Base-by-base conservation (phyloP, 2,329 filamentous ascomycete species). In the Nemania sp. region DNA sequence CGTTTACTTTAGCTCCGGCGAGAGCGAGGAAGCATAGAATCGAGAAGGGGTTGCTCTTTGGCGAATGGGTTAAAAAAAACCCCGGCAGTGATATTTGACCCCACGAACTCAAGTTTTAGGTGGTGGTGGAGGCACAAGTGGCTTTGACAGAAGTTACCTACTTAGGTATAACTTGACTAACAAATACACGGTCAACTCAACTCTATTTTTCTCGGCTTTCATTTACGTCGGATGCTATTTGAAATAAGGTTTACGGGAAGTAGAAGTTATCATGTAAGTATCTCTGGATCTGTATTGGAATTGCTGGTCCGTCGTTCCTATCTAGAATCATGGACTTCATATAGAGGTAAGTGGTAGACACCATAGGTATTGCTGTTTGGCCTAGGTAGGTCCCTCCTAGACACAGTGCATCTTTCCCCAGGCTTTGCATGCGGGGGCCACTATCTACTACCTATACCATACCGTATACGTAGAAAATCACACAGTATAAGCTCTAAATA, bases 11-110 rank as follows among this genome's bases (percentile, higher is more conserved):
- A 27, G 52, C 57, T 62, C 62, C 57, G 47, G 35, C 24, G 51
- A 58, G 56, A 64, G 64, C 55, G 64, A 67, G 38, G 49, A 61
- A 49, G 27, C 43, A 51, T 63, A 68, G 56, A 68, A 20, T 41
- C 38, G 51, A 51, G 51, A 57, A 24, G n/a, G 13, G 38, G 45
- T 24, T 4, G 18, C 26, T 35, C 20, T 56, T 47, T 51, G 24
- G 29, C 32, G n/a, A 26, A 47, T 45, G 57, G 51, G 43, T 26
- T 24, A 18, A 55, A 58, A 47, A 29, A 57, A 55, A 58, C 3
- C 24, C 18, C 43, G 13, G 29, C 27, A 43, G 32, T 43, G 53
- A 47, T 20, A 51, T 51, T n/a, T 3, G 11, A 51, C 47, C 13
- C 41, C 22, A 38, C 29, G 29, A 41, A 45, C 54, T 26, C 29